Percentiles rank a stretch among this genome's conserved stretches.
Conservation (phyloP, 441 rosid species). For the Rhodomyrtus psidioides region DNA sequence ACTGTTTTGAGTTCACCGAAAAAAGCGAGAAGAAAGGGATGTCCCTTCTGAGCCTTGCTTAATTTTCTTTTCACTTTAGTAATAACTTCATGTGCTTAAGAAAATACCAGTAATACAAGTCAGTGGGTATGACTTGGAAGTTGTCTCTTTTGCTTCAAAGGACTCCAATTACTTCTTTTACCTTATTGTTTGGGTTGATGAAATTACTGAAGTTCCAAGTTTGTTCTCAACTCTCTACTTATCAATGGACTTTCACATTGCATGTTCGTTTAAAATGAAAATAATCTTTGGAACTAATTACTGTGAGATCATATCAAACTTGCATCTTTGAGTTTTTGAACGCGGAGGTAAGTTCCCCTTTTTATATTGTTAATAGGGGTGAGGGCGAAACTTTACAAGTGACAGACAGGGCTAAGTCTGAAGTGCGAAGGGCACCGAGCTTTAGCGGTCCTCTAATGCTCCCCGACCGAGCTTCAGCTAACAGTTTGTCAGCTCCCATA, state of each 20-base stretch:
- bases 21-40: not conserved
- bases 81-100: not conserved
- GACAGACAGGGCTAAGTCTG: constrained; percentile 35
- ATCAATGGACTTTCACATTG: not conserved
- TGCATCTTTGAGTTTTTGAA: not conserved
- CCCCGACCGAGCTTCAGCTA: constrained; percentile 93
- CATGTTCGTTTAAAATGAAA: not conserved
- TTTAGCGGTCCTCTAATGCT: constrained; percentile 97
- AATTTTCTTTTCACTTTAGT: not conserved
- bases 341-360: constrained; percentile 1
- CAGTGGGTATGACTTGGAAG: not conserved
- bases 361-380: constrained; percentile 30
- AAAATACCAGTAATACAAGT: not conserved
- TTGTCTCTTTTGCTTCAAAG: not conserved
- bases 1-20: not conserved
- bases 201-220: not conserved
- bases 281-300: not conserved
- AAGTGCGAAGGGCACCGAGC: constrained; percentile 69
- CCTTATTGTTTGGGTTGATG: not conserved
- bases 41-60: not conserved
- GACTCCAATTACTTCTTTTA: not conserved
- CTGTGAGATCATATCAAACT: not conserved
- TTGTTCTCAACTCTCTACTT: not conserved
- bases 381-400: constrained; percentile 50
- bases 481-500: constrained; percentile 96